phyloP scores from a whole-genome alignment of 306 rosid species.

The Clitoria ternatea region DNA sequence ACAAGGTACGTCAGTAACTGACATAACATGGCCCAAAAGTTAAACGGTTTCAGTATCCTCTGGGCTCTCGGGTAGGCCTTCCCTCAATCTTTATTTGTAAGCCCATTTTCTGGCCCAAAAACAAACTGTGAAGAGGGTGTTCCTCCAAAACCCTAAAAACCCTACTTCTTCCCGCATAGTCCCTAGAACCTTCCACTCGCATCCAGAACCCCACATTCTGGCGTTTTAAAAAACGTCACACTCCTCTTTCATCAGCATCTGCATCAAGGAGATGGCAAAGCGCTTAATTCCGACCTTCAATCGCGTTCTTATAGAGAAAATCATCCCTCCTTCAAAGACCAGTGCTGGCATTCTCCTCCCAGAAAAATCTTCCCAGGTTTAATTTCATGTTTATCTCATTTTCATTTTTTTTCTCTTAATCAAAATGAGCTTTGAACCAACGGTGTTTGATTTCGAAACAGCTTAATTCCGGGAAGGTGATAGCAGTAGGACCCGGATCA shows the following conservation, averaged over 20 bases:
- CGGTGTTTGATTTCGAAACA: conserved; percentile 15
- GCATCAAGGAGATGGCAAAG: conserved; percentile 71
- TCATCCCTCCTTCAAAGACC: conserved; percentile 78
- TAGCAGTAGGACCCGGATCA: conserved; percentile 84
- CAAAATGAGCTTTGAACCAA: too few relatives aligned
- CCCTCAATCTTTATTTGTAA: neutral
- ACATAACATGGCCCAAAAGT: neutral
- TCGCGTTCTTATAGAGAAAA: conserved; percentile 79
- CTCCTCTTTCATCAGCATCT: neutral
- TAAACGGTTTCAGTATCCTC: too few relatives aligned
- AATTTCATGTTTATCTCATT: too few relatives aligned
- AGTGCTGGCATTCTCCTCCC: conserved; percentile 82
- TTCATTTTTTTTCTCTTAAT: too few relatives aligned
- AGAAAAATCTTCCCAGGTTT: conserved; percentile 73
- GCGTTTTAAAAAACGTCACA: conserved; percentile 5
- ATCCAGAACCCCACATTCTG: conserved; percentile 27
- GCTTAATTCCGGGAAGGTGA: conserved; percentile 85
- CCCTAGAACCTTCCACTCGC: conserved; percentile 60
- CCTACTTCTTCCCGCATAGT: neutral
- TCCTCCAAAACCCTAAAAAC: conserved; percentile 40
- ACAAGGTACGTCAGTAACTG: neutral
- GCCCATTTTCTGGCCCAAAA: too few relatives aligned
- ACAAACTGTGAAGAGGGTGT: neutral
- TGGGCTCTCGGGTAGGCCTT: neutral
- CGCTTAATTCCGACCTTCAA: conserved; percentile 76